phyloP scores from a whole-genome alignment of 1,284 basidiomycete genomes.

The Anthracocystis panici-leucophaei region DNA sequence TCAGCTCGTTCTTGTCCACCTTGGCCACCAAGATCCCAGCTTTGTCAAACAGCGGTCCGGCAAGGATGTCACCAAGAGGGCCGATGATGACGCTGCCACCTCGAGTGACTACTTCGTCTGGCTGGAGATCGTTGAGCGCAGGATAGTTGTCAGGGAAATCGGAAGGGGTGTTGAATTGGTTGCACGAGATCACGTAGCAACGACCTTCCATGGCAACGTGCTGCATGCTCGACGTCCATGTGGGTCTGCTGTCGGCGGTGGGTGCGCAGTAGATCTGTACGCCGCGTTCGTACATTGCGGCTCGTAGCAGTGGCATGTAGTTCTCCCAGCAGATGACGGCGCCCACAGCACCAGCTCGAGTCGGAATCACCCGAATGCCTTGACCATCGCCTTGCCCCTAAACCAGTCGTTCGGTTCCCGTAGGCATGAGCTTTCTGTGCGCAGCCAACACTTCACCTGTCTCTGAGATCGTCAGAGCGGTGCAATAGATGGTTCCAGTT shows the following conservation, averaged over 20 bases:
- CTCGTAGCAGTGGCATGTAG: slow-evolving; percentile 77
- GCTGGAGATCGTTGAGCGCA: slow-evolving; percentile 31
- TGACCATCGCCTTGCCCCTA: slow-evolving; percentile 75
- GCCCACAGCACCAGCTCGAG: slow-evolving; percentile 62
- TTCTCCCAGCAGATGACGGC: slow-evolving; percentile 71
- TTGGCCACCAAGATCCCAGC: slow-evolving; percentile 77
- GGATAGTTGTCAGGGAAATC: slow-evolving; percentile 76
- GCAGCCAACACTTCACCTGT: slow-evolving; percentile 75
- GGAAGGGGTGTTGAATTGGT: slow-evolving; percentile 71
- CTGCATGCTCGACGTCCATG: slow-evolving; percentile 78
- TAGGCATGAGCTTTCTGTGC: slow-evolving; percentile 81
- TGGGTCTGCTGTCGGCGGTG: slow-evolving; percentile 78
- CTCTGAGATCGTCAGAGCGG: slow-evolving; percentile 77
- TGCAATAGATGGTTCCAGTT: slow-evolving; percentile 79
- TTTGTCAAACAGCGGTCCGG: slow-evolving; percentile 76
- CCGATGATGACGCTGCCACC: slow-evolving; percentile 79
- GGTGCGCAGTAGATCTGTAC: slow-evolving; percentile 79
- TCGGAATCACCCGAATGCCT: slow-evolving; percentile 60
- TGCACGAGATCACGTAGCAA: slow-evolving; percentile 79
- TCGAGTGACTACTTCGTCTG: slow-evolving; percentile 76
- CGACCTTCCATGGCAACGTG: slow-evolving; percentile 82
- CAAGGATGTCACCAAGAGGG: slow-evolving; percentile 78
- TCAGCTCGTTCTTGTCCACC: slow-evolving; percentile 76
- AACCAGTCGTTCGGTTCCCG: slow-evolving; percentile 77
- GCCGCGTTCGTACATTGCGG: slow-evolving; percentile 76